A percentile compares a stretch with the other conserved stretches of the same genome.
Conservation (phyloP, 2,329 filamentous ascomycete species). For the Penicillium sp. region DNA sequence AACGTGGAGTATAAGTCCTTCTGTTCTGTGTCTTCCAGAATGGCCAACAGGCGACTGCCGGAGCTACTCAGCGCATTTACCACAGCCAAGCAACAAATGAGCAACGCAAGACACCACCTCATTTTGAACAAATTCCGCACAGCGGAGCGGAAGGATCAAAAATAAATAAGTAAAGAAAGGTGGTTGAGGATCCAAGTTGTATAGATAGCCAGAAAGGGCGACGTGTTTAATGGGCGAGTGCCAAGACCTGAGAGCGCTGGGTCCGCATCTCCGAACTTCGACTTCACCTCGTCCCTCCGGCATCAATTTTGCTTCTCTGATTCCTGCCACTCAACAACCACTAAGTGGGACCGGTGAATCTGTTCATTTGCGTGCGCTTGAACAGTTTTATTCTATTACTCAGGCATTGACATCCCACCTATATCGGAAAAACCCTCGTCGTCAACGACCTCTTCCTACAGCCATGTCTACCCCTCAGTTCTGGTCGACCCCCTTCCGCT, state of each 20-base stretch:
- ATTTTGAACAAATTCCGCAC: conserved; percentile 46
- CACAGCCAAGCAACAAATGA: conserved; percentile 51
- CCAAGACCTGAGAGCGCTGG: conserved; percentile 30
- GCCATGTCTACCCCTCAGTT: conserved; percentile 59
- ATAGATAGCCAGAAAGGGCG: conserved; percentile 30
- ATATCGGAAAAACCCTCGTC: conserved; percentile 17
- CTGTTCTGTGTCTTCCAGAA: conserved; percentile 73
- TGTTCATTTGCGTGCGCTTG: conserved; percentile 2
- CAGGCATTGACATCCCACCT: conserved; percentile 2
- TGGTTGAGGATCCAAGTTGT: conserved; percentile 15
- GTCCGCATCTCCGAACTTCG: conserved; percentile 24
- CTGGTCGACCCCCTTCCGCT: conserved; percentile 73
- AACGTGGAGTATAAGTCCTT: conserved; percentile 78
- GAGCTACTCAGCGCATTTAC: conserved; percentile 65
- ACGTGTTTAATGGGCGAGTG: conserved; percentile 38
- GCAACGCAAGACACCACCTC: conserved; percentile 64
- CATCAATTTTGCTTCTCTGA: conserved; percentile 19
- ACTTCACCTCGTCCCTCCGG: conserved; percentile 26
- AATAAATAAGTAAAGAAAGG: conserved; percentile 12
- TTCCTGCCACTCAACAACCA: conserved; percentile 6
- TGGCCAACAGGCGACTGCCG: conserved; percentile 71
- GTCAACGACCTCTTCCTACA: conserved; percentile 15
- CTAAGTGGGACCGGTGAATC: conserved; percentile 4
- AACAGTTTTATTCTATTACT: not conserved
- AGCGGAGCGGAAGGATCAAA: conserved; percentile 23